Conservation (phyloP, 2,329 filamentous ascomycete species). For the Grosmannia penicillata region DNA sequence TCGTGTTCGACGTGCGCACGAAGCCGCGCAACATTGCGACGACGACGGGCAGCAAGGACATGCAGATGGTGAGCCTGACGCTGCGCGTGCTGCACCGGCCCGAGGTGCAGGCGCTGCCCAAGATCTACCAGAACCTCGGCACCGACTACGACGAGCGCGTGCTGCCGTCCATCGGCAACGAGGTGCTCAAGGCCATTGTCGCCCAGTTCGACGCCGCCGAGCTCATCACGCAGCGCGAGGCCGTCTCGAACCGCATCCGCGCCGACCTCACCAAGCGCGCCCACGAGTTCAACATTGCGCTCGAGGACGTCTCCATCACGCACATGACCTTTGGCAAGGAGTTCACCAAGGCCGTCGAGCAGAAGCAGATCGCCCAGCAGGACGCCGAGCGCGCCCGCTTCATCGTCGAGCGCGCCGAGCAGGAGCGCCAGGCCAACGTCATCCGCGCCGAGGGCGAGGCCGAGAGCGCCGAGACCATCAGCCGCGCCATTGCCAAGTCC, state of each 20-base stretch:
- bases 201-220: conserved; percentile 98
- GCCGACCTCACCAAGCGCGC: conserved; percentile 84
- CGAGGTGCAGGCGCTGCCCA: conserved; percentile 81
- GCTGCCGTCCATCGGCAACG: conserved; percentile 95
- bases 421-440: conserved; percentile 96
- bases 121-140: conserved; percentile 98
- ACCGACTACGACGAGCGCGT: conserved; percentile 98
- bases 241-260: conserved; percentile 88
- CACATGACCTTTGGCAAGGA: conserved; percentile 99
- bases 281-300: conserved; percentile 94
- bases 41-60: conserved; percentile 93
- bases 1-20: conserved; percentile 93
- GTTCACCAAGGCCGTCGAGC: conserved; percentile 96
- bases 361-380: conserved; percentile 99
- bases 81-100: conserved; percentile 89
- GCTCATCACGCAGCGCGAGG: conserved; percentile 96
- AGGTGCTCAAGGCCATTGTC: conserved; percentile 96
- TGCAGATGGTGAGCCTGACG: conserved; percentile 99
- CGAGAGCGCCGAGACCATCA: conserved; percentile 90
- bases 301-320: conserved; percentile 97
- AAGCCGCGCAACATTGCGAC: conserved; percentile 96
- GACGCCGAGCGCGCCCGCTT: conserved; percentile 95
- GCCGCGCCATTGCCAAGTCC: conserved; percentile 74
- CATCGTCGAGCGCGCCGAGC: conserved; percentile 96
- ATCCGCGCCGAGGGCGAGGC: conserved; percentile 97